These are phyloP conservation scores for Aspergillus baeticus DNA, from an alignment of 495 filamentous ascomycete genomes.

Conservation along the genomic window DNA sequence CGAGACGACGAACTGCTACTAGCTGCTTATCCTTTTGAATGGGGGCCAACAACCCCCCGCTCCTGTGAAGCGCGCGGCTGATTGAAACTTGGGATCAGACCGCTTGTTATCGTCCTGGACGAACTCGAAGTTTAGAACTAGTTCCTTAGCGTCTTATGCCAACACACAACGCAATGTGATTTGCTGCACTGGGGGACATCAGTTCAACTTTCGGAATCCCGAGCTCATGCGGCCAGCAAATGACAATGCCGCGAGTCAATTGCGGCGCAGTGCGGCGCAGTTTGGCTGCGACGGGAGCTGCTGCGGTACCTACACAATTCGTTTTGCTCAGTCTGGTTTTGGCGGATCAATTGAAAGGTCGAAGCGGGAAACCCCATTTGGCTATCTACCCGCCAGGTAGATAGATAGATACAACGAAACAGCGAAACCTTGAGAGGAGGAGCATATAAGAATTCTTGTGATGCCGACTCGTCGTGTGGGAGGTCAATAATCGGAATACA, in stretches of 20 bases:
- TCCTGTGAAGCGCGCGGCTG: slow-evolving; percentile 11
- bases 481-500: too few species aligned
- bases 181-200: background rate
- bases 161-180: background rate
- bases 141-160: background rate
- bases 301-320: too few species aligned
- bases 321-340: too few species aligned
- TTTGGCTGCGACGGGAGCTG: background rate
- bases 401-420: too few species aligned
- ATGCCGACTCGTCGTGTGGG: too few species aligned
- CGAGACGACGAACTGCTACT: background rate
- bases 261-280: background rate
- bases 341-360: too few species aligned
- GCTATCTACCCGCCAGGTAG: too few species aligned
- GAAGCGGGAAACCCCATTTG: too few species aligned
- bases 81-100: slow-evolving; percentile 8
- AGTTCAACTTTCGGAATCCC: background rate
- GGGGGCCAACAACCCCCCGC: background rate
- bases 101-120: too few species aligned
- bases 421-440: too few species aligned
- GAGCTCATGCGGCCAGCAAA: background rate
- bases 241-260: background rate
- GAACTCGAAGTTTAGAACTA: slow-evolving; percentile 2
- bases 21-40: background rate
- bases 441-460: too few species aligned